These are phyloP conservation scores for Monoraphidium neglectum DNA, from an alignment of 139 green algal species.

Conservation along the genomic window DNA sequence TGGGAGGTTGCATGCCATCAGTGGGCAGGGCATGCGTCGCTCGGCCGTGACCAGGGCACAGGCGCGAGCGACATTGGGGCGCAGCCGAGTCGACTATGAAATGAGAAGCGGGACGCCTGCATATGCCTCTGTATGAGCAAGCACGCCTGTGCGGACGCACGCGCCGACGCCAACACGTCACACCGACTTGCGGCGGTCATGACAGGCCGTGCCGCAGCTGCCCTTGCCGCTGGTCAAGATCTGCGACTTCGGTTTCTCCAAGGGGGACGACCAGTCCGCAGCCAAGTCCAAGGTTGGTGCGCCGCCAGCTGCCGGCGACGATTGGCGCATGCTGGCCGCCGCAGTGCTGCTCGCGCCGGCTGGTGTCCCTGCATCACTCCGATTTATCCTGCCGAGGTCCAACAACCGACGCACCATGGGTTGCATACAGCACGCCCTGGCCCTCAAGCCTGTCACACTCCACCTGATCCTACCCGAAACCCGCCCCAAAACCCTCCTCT, in stretches of 20 bases:
- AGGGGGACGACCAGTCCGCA: constrained; percentile 40
- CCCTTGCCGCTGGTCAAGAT: constrained; percentile 63
- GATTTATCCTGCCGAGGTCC: too few relatives aligned
- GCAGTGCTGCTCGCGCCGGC: neutral
- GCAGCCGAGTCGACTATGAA: too few relatives aligned
- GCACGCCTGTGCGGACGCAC: neutral
- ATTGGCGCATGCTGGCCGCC: neutral
- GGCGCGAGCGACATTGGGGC: neutral
- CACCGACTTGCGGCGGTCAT: neutral
- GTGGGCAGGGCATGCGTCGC: neutral
- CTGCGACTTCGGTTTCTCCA: constrained; percentile 73
- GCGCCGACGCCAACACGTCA: neutral
- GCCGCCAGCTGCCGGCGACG: neutral
- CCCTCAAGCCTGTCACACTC: too few relatives aligned
- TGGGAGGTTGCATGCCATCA: neutral
- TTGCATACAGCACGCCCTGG: too few relatives aligned
- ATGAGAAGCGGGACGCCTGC: too few relatives aligned
- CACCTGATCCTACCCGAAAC: too few relatives aligned
- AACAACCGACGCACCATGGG: too few relatives aligned
- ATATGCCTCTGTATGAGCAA: too few relatives aligned
- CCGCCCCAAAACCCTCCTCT: too few relatives aligned
- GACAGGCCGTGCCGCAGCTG: constrained; percentile 21
- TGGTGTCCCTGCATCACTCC: neutral
- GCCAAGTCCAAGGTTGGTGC: constrained; percentile 40
- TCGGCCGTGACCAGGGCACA: neutral